Conservation (phyloP, 164 flowering plant genomes). For the Nymphaea thermarum region DNA sequence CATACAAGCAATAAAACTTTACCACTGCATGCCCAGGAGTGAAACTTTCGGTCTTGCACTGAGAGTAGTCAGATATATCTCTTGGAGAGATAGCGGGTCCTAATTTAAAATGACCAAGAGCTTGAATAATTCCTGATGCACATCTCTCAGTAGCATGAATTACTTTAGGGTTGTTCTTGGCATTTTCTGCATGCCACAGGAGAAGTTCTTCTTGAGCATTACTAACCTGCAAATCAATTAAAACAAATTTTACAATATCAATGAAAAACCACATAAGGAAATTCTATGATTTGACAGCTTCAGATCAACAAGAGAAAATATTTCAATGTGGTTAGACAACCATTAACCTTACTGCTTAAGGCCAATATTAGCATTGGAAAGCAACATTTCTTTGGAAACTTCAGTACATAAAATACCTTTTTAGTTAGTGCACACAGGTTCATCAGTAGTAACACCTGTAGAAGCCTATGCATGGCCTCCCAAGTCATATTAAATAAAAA, state of each 20-base stretch:
- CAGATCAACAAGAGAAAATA: too few species aligned
- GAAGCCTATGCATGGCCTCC: too few species aligned
- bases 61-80: constrained; percentile 37
- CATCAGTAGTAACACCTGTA: too few species aligned
- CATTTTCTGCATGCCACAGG: constrained; percentile 72
- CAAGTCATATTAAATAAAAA: too few species aligned
- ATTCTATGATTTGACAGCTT: too few species aligned
- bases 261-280: neutral
- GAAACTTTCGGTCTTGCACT: constrained; percentile 17
- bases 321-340: too few species aligned
- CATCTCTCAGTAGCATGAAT: constrained; percentile 76
- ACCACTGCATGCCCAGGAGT: constrained; percentile 43
- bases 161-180: constrained; percentile 58
- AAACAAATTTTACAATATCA: neutral
- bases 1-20: constrained; percentile 54
- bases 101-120: constrained; percentile 67
- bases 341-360: too few species aligned
- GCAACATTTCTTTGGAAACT: too few species aligned
- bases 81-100: constrained; percentile 58
- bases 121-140: constrained; percentile 78
- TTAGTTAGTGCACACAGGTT: too few species aligned
- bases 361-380: too few species aligned
- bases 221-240: constrained; percentile 35
- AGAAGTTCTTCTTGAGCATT: constrained; percentile 87
- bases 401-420: too few species aligned